Percentiles rank a stretch among this genome's conserved stretches.
phyloP scores from a whole-genome alignment of 495 filamentous ascomycete genomes.

The Aspergillus mulundensis region DNA sequence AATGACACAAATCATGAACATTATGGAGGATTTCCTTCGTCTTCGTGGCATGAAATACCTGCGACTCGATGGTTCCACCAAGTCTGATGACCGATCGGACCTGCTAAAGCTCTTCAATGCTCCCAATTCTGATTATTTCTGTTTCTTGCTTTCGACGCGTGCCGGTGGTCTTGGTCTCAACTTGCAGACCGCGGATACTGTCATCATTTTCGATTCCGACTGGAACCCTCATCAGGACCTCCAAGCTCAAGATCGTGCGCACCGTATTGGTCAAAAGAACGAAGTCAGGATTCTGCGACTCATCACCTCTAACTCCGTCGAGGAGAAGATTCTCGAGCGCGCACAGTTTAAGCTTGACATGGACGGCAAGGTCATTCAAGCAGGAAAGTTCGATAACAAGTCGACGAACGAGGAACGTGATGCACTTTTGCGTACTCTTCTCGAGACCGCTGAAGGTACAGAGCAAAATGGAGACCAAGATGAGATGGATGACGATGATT shows the following conservation, averaged over 20 bases:
- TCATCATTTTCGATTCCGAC: conserved; percentile 99
- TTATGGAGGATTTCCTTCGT: conserved; percentile 98
- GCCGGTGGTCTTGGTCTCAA: conserved; percentile 97
- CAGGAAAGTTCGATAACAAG: conserved; percentile 98
- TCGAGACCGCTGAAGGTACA: conserved; percentile 84
- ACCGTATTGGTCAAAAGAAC: conserved; percentile 99
- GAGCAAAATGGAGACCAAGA: conserved; percentile 75
- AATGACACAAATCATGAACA: conserved; percentile 99
- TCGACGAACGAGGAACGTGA: conserved; percentile 98
- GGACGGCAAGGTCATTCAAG: conserved; percentile 99
- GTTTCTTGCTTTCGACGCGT: conserved; percentile 97
- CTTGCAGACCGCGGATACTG: conserved; percentile 93
- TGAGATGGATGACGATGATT: conserved; percentile 95
- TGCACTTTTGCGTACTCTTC: conserved; percentile 83
- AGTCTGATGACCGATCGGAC: conserved; percentile 93
- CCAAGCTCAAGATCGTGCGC: conserved; percentile 97
- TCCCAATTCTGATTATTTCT: conserved; percentile 86
- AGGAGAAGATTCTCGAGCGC: conserved; percentile 97
- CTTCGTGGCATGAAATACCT: conserved; percentile 77
- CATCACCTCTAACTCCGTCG: conserved; percentile 94
- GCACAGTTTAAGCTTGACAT: conserved; percentile 98
- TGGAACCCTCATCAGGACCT: conserved; percentile 99
- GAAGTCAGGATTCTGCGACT: conserved; percentile 94
- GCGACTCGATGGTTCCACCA: conserved; percentile 92
- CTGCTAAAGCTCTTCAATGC: conserved; percentile 86